A percentile compares a stretch with the other conserved stretches of the same genome.
These are phyloP conservation scores for Chaetomium strumarium DNA, from an alignment of 2,329 filamentous ascomycete genomes.

Conservation along the genomic window DNA sequence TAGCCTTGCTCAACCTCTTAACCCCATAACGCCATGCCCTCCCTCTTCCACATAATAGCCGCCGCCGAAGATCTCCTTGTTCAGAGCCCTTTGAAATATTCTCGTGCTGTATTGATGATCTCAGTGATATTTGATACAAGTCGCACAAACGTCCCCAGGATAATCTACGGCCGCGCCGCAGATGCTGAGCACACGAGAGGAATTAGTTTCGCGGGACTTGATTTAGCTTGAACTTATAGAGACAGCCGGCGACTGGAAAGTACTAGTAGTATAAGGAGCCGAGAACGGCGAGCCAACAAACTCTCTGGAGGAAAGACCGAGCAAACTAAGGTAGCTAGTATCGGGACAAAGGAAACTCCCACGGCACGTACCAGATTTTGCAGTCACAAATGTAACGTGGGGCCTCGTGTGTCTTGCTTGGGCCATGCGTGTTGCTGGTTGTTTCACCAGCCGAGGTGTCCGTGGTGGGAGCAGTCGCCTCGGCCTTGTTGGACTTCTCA, in stretches of 20 bases:
- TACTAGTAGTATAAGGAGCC: too few relatives aligned
- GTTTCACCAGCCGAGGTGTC: background rate
- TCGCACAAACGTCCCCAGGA: slow-evolving; percentile 16
- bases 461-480: background rate
- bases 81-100: background rate
- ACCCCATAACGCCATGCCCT: background rate
- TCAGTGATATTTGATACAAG: slow-evolving; percentile 10
- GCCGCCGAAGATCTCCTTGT: background rate
- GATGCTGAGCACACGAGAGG: background rate
- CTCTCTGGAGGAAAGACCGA: too few relatives aligned
- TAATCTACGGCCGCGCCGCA: slow-evolving; percentile 15
- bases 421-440: background rate
- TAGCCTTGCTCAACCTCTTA: background rate
- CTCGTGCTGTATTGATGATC: background rate
- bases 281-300: too few relatives aligned
- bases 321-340: too few relatives aligned
- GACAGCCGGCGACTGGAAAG: too few relatives aligned
- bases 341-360: background rate
- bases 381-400: slow-evolving; percentile 17
- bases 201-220: background rate
- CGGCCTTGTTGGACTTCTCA: background rate
- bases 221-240: background rate
- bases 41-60: background rate
- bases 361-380: slow-evolving; percentile 9
- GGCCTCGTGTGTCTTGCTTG: background rate